Percentiles rank a stretch among this genome's conserved stretches.
phyloP scores from a whole-genome alignment of 495 filamentous ascomycete genomes.

The Annulohypoxylon moriforme region DNA sequence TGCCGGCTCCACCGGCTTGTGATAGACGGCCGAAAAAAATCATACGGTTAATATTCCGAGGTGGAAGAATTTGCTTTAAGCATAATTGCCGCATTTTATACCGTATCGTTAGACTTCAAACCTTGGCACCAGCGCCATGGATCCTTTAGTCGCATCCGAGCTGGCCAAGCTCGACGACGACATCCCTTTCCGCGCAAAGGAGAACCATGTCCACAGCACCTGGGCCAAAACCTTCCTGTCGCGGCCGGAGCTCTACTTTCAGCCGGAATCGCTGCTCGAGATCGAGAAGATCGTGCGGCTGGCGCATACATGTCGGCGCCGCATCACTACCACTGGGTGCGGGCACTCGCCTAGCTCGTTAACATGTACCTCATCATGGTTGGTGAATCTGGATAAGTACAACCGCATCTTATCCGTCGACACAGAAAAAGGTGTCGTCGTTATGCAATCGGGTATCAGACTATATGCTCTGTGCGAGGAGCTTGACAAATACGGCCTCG shows the following conservation, averaged over 20 bases:
- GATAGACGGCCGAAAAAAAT: constrained; percentile 18
- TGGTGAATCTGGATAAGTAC: constrained; percentile 91
- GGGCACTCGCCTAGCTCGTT: constrained; percentile 92
- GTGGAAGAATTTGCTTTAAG: not conserved
- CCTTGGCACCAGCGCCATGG: constrained; percentile 35
- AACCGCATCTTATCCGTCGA: constrained; percentile 76
- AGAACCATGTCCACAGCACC: constrained; percentile 84
- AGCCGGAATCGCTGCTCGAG: constrained; percentile 79
- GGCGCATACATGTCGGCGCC: constrained; percentile 81
- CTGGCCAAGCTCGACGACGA: constrained; percentile 49
- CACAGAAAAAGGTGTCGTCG: constrained; percentile 69
- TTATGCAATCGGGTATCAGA: constrained; percentile 86
- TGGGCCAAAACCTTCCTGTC: constrained; percentile 95
- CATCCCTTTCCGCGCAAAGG: constrained; percentile 79
- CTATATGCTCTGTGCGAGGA: constrained; percentile 74
- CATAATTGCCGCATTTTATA: constrained; percentile 18
- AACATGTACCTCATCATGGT: constrained; percentile 94
- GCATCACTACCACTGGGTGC: constrained; percentile 82
- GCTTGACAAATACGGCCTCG: constrained; percentile 77
- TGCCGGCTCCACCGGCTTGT: constrained; percentile 10
- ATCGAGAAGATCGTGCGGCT: constrained; percentile 84
- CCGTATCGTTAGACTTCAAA: not conserved
- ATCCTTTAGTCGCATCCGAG: constrained; percentile 51
- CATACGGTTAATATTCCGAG: constrained; percentile 19
- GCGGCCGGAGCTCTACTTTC: constrained; percentile 88